Evolutionary conservation across 148 eudicot species (phyloP).

Genomic region (Spergularia marina): DNA sequence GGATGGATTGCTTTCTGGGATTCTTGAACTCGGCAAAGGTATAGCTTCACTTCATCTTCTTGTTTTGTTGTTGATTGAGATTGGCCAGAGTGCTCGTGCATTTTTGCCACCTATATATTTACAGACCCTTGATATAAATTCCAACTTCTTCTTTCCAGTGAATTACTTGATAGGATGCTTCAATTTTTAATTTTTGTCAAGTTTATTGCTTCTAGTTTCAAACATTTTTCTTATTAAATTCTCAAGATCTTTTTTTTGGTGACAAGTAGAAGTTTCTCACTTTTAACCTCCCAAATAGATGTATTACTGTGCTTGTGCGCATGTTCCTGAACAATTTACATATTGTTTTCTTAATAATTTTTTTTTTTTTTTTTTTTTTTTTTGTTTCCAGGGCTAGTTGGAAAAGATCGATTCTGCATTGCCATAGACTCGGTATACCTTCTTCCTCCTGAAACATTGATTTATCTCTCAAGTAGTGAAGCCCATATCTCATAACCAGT

Average conservation of each 20-base stretch:
- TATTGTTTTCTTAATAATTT: not conserved
- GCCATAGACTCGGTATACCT: conserved; percentile 81
- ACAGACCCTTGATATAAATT: not conserved
- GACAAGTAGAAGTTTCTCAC: not conserved
- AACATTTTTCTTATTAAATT: no score
- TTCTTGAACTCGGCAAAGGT: conserved; percentile 73
- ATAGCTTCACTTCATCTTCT: not conserved
- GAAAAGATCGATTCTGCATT: conserved; percentile 57
- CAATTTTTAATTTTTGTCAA: no score
- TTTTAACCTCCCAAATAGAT: not conserved
- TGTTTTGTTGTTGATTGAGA: not conserved
- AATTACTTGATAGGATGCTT: no score
- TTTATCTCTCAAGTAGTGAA: not conserved
- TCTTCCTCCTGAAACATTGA: not conserved
- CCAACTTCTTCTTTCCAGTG: no score
- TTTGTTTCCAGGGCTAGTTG: conserved; percentile 52
- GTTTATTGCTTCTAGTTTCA: no score
- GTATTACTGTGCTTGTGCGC: not conserved
- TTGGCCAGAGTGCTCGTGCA: not conserved
- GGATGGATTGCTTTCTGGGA: conserved; percentile 42
- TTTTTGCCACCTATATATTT: not conserved
- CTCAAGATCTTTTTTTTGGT: no score
- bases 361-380: not conserved
- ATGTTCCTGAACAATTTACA: not conserved
- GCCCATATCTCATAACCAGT: not conserved